A percentile compares a stretch with the other conserved stretches of the same genome.
These are phyloP conservation scores for Hanseniaspora guilliermondii DNA, from an alignment of 805 yeast species.

Conservation along the genomic window DNA sequence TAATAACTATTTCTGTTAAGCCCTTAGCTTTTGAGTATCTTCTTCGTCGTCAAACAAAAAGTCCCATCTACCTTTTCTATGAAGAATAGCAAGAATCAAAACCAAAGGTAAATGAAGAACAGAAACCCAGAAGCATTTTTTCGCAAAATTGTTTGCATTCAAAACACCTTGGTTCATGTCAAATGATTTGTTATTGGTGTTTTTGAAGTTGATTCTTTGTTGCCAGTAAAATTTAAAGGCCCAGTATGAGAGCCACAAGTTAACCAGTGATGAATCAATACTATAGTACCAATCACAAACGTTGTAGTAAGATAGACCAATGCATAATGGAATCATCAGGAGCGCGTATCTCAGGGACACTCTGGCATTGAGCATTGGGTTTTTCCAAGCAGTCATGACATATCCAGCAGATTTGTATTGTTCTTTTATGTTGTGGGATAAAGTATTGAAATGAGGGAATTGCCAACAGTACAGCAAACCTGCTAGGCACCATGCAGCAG, in stretches of 20 bases:
- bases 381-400: conserved; percentile 91
- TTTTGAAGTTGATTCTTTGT: conserved; percentile 47
- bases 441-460: conserved; percentile 91
- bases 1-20: neutral
- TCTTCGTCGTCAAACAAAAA: conserved; percentile 35
- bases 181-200: conserved; percentile 28
- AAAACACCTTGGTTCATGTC: conserved; percentile 40
- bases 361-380: conserved; percentile 83
- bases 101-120: conserved; percentile 90
- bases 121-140: conserved; percentile 82
- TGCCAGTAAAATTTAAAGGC: conserved; percentile 79
- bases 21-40: conserved; percentile 14
- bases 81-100: conserved; percentile 80
- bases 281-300: conserved; percentile 74
- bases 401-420: conserved; percentile 91
- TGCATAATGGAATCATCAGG: conserved; percentile 88
- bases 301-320: conserved; percentile 63
- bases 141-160: conserved; percentile 58
- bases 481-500: conserved; percentile 93
- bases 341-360: conserved; percentile 83
- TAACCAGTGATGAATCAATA: conserved; percentile 68
- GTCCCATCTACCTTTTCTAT: conserved; percentile 93
- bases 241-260: conserved; percentile 74
- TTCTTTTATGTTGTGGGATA: conserved; percentile 74
- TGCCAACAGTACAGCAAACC: conserved; percentile 92